These are phyloP conservation scores for Malania oleifera DNA, from an alignment of 164 flowering plant species.

Conservation along the genomic window DNA sequence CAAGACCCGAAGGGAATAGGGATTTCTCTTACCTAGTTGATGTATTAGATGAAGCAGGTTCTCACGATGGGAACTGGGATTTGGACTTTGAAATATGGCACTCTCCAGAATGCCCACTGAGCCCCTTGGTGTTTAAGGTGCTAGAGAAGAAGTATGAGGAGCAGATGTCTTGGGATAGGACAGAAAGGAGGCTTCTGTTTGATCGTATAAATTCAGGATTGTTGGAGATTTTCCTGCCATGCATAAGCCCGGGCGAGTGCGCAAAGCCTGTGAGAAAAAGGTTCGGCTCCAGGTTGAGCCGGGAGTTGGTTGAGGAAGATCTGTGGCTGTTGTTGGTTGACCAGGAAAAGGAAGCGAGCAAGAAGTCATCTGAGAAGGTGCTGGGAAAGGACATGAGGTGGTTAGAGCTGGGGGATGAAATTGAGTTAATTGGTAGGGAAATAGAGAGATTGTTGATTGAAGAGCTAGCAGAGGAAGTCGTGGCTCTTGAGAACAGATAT, in stretches of 20 bases:
- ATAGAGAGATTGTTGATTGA: conserved; percentile 36
- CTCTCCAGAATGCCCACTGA: conserved; percentile 46
- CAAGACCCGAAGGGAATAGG: conserved; percentile 28
- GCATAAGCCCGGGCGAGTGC: conserved; percentile 9
- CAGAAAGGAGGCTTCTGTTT: conserved; percentile 53
- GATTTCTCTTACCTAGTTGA: conserved; percentile 58
- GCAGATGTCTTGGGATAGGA: conserved; percentile 42
- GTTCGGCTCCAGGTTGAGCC: conserved; percentile 10
- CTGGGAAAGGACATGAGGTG: conserved; percentile 19
- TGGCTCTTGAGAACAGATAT: conserved; percentile 12
- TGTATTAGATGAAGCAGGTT: conserved; percentile 44
- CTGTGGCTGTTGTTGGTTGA: conserved; percentile 29
- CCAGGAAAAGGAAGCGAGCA: conserved; percentile 27
- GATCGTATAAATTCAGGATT: conserved; percentile 44
- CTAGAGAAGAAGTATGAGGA: conserved; percentile 66
- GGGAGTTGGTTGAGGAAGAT: conserved; percentile 34
- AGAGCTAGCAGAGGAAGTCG: conserved; percentile 35
- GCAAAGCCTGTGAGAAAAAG: conserved; percentile 25
- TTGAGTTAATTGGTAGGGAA: conserved; percentile 29
- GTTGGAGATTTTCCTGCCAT: conserved; percentile 24
- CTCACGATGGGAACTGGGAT: conserved; percentile 19
- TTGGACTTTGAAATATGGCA: conserved; percentile 27
- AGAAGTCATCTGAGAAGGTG: conserved; percentile 19
- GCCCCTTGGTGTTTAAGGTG: conserved; percentile 42
- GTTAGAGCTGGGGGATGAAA: conserved; percentile 31